These are phyloP conservation scores for Spathaspora sp. DNA, from an alignment of 1,139 yeast species.

Conservation along the genomic window DNA sequence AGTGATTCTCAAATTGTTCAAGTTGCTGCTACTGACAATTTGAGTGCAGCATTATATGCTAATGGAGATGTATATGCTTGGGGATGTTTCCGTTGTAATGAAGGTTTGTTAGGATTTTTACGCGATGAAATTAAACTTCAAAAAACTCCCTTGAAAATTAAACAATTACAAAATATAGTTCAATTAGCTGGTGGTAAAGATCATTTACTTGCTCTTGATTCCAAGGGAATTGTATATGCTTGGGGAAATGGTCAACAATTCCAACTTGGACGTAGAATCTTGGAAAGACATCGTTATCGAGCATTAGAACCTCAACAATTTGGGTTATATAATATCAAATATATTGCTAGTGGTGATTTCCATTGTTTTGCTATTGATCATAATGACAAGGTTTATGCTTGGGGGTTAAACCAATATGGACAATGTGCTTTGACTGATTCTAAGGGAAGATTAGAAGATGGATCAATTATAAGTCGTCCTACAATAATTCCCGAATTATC, in stretches of 20 bases:
- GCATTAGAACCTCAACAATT: slow-evolving; percentile 77
- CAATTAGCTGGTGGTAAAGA: slow-evolving; percentile 92
- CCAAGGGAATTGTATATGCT: slow-evolving; percentile 83
- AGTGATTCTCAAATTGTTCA: slow-evolving; percentile 58
- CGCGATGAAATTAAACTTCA: slow-evolving; percentile 61
- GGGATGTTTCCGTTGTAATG: slow-evolving; percentile 95
- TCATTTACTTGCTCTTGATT: slow-evolving; percentile 80
- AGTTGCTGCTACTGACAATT: slow-evolving; percentile 89
- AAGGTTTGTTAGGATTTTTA: slow-evolving; percentile 84
- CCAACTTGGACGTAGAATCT: slow-evolving; percentile 82
- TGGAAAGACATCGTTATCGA: slow-evolving; percentile 72
- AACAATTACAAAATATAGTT: slow-evolving; percentile 66
- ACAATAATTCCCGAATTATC: slow-evolving; percentile 63
- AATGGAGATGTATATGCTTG: slow-evolving; percentile 93
- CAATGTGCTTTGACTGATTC: slow-evolving; percentile 80
- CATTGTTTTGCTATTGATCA: slow-evolving; percentile 90
- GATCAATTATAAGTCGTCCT: slow-evolving; percentile 77
- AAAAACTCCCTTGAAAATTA: slow-evolving; percentile 62
- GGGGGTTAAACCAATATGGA: slow-evolving; percentile 97
- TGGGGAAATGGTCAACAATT: slow-evolving; percentile 98
- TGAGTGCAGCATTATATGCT: slow-evolving; percentile 75
- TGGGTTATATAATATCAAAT: slow-evolving; percentile 73
- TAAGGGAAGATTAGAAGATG: slow-evolving; percentile 67
- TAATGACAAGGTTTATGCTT: slow-evolving; percentile 68
- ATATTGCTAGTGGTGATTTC: slow-evolving; percentile 90